Evolutionary conservation across 371 early-diverging fungal genomes (phyloP), one percentile per base, ranked within the genome.

Genomic region (Batkoa obscura): DNA sequence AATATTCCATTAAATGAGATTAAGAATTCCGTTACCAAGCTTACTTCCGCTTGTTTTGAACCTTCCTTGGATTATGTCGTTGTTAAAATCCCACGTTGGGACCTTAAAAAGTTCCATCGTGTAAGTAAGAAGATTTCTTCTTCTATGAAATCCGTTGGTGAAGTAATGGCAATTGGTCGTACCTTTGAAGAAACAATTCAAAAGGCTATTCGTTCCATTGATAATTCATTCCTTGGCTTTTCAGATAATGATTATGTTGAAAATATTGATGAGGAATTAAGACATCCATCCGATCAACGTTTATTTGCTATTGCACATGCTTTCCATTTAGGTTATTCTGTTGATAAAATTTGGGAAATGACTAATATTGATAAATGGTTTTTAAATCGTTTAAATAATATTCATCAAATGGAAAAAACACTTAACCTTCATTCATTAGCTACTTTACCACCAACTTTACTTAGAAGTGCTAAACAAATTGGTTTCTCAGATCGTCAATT

Each of bases 311-410:
- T 92, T 61, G 93, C 79, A 13, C 78, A 83, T 60, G 93, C 93
- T 52, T 60, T 89, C 53, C 75, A 88, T 59, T 72, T 80, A 55
- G 77, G 72, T 1, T 90, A 88, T 70, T 66, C 84, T 0, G 85
- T 88, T 3, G 91, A 91, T 56, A 68, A 78, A 60, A 71, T 94
- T 56, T 84, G 85, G 63, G 79, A 86, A 33, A 66, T 89, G 49
- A 94, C 93, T 67, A 86, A 83, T 70, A 86, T 94, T 60, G 94
- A 94, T 72, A 80, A 81, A 58, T 94, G 93, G 93, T 94, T 94
- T 81, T 71, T 94, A 50, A 65, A 86, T 77, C 88, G 89, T 74
- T 75, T 91, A 30, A 74, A 80, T 43, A 90, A 90, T 71, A 85
- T 94, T 62, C 82, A 81, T 59, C 63, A 73, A 35, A 70, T 80